Evolutionary conservation across 306 rosid genomes (phyloP).

Genomic region (Lotus japonicus): DNA sequence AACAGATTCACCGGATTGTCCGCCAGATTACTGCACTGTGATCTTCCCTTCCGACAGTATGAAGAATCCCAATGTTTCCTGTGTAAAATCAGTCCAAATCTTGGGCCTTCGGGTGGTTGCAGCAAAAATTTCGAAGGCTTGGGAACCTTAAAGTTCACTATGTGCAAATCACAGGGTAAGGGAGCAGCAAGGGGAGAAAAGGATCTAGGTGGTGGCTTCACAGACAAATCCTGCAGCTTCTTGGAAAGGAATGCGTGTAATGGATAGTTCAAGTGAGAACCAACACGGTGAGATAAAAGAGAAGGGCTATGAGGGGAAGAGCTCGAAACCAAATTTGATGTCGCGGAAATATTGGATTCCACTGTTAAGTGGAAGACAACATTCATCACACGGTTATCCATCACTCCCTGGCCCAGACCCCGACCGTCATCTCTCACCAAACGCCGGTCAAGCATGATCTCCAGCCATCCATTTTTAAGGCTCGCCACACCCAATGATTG

Average conservation of each 20-base stretch:
- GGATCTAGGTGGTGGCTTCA: constrained; percentile 55
- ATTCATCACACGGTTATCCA: constrained; percentile 81
- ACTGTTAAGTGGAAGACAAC: constrained; percentile 73
- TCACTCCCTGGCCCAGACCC: constrained; percentile 97
- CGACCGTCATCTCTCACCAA: constrained; percentile 88
- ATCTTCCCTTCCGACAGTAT: constrained; percentile 74
- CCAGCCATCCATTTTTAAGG: constrained; percentile 87
- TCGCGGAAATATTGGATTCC: constrained; percentile 65
- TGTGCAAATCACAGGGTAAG: constrained; percentile 89
- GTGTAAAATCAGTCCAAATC: constrained; percentile 64
- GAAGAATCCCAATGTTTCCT: constrained; percentile 81
- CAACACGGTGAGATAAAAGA: constrained; percentile 70
- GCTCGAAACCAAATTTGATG: constrained; percentile 43
- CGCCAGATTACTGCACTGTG: constrained; percentile 62
- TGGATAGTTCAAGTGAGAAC: constrained; percentile 84
- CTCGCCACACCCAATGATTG: constrained; percentile 93
- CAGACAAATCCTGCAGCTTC: constrained; percentile 52
- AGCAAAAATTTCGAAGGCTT: constrained; percentile 61
- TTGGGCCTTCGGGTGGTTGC: constrained; percentile 45
- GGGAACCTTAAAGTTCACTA: constrained; percentile 91
- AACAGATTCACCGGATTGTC: constrained; percentile 61
- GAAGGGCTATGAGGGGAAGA: constrained; percentile 61
- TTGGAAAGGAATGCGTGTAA: constrained; percentile 71
- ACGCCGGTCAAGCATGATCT: constrained; percentile 97
- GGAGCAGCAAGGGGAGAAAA: constrained; percentile 76